Evolutionary conservation across 108 stramenopile species (phyloP).

Genomic region (Aureococcus anophagefferens): DNA sequence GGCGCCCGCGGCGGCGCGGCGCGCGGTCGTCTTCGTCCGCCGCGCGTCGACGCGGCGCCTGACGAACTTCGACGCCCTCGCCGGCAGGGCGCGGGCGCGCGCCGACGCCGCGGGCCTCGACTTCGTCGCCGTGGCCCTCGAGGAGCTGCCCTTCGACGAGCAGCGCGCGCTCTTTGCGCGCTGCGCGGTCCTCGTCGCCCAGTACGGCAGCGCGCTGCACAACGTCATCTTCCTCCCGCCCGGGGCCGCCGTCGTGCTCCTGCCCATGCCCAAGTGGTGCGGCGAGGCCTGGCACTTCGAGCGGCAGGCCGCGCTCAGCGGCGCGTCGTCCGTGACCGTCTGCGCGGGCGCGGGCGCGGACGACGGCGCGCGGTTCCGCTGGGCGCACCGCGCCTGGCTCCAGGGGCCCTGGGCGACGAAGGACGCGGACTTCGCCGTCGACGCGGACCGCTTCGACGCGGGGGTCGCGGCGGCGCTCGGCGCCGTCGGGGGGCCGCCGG

Average conservation of each 20-base stretch:
- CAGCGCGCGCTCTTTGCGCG: background rate
- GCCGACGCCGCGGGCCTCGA: too few relatives aligned
- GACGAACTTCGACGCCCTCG: background rate
- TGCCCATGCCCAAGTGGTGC: constrained; percentile 13
- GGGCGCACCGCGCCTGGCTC: background rate
- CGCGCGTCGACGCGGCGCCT: background rate
- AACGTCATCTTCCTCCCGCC: background rate
- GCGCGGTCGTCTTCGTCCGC: background rate
- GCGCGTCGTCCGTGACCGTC: background rate
- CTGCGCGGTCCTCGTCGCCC: background rate
- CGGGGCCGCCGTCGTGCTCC: background rate
- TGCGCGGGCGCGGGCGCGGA: background rate
- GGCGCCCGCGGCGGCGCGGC: background rate
- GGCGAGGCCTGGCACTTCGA: background rate
- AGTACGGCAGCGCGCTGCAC: constrained; percentile 6
- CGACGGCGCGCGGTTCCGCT: background rate
- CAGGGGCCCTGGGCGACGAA: constrained; percentile 9
- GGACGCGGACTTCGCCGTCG: background rate
- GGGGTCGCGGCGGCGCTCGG: background rate
- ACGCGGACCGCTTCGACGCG: background rate
- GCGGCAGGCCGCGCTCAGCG: background rate
- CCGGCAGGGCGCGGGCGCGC: too few relatives aligned
- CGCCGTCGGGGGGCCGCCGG: background rate
- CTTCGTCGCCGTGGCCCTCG: background rate
- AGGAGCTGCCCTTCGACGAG: background rate